Base-by-base conservation (phyloP, 768 basidiomycete species). In the Pisolithus microcarpus region DNA sequence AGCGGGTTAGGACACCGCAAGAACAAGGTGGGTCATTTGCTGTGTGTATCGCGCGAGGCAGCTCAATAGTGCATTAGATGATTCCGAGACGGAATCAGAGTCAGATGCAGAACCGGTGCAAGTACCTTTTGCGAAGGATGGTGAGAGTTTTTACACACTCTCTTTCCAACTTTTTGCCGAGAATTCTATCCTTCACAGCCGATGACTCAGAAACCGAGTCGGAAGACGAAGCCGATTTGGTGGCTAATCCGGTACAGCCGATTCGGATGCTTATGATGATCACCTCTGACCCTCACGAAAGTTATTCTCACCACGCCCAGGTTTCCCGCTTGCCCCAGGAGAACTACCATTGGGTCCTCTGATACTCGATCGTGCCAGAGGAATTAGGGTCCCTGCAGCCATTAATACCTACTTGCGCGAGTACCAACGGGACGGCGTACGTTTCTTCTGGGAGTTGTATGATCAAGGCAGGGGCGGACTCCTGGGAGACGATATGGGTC, bases 401-500 rank as follows among this genome's bases (percentile, higher is more conserved):
- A 84, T 96, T 59, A 95, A 94, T 65, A 82, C 83, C 0, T 90
- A 84, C 64, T 72, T 97, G n/a, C 83, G 94, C 49, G 81, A 83
- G 31, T 98, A 98, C 60, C 95, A 98, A 61, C 76, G 91, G 31
- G 84, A 92, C 10, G 95, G 95, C 7, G 80, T 87, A 11, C 66
- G 73, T 38, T 97, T 97, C 67, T 78, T 97, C 45, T 96, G 80
- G 69, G 72, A 77, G 13, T 76, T 83, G 43, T 96, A 86, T 62
- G 66, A 72, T 26, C 71, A 84, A 56, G 77, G 75, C 0, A 72
- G 74, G 40, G 95, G 95, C 0, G 94, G 86, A 0, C 64, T 97
- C 10, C 75, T 98, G 4, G 95, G 95, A 5, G 95, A 98, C 63
- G 95, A 98, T 61, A 98, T 98, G 95, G 95, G 91, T 56, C 72